Conservation (phyloP, 169 alveolate species). For the Babesia bigemina region DNA sequence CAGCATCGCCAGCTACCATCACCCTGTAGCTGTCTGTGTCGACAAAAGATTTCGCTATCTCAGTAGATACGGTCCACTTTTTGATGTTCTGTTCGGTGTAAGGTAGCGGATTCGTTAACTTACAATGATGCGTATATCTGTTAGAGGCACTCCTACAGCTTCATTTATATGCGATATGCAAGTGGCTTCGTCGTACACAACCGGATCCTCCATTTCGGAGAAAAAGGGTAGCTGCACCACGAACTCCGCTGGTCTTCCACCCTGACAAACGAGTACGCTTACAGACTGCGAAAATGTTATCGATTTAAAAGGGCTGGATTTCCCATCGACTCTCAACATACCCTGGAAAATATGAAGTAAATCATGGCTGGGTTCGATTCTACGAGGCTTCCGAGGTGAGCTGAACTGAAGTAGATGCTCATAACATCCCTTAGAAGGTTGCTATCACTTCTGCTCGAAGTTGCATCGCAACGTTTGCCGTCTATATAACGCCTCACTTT, state of each 20-base stretch:
- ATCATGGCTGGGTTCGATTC: slow-evolving; percentile 82
- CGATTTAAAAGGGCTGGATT: no score
- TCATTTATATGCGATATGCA: slow-evolving; percentile 70
- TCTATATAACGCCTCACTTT: slow-evolving; percentile 76
- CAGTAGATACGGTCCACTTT: slow-evolving; percentile 84
- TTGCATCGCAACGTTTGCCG: slow-evolving; percentile 41
- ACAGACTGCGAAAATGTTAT: slow-evolving; percentile 43
- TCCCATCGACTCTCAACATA: background rate
- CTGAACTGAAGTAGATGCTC: slow-evolving; percentile 85
- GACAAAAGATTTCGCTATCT: slow-evolving; percentile 75
- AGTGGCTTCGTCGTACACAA: slow-evolving; percentile 13
- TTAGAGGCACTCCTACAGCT: slow-evolving; percentile 64
- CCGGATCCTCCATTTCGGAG: slow-evolving; percentile 74
- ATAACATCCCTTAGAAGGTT: slow-evolving; percentile 78
- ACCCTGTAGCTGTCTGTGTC: slow-evolving; percentile 71
- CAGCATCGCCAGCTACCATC: slow-evolving; percentile 90
- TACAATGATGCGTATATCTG: slow-evolving; percentile 71
- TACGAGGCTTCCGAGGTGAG: slow-evolving; percentile 72
- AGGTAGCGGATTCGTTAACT: background rate
- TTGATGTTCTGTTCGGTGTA: slow-evolving; percentile 35
- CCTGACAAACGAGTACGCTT: slow-evolving; percentile 88
- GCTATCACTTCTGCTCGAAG: slow-evolving; percentile 59
- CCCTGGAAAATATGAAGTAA: slow-evolving; percentile 82
- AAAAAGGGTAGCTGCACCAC: slow-evolving; percentile 90
- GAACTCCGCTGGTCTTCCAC: slow-evolving; percentile 84